Evolutionary conservation across 331 rosid species (phyloP), one percentile per base, ranked within the genome.

Genomic region (Prunus yedoensis): DNA sequence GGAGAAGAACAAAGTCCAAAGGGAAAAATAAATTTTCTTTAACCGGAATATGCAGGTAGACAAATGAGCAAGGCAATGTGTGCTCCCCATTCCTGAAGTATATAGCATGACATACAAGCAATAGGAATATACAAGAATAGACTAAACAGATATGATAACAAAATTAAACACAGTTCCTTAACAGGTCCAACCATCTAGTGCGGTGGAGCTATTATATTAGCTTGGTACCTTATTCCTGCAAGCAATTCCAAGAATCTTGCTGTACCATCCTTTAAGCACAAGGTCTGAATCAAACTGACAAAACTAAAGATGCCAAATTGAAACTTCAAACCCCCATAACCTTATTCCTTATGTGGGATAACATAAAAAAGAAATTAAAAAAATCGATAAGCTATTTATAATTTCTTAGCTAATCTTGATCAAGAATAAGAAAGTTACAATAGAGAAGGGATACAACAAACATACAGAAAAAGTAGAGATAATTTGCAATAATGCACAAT

Each of bases 41-140:
- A 88, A 91, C 97, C 53, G 97, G 97, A 83, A 91, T 80, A 64
- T 89, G 82, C 52, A 89, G 88, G 86, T 90, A 94, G 74, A 94
- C 90, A 79, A 82, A 90, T 28, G 97, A 88, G 83, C 78, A 73
- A 38, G 96, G 97, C 6, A 91, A 81, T 65, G 74, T 68, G 84
- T 88, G 91, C 77, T 87, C 78, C 66, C 94, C 96, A 60, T 88
- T 87, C 84, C 98, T 89, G 72, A 38, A 74, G 58, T 46, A 75
- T 18, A 52, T 50, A 64, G 41, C 21, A 69, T 63, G 18, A 52
- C 21, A 70, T 18, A 20, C 52, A n/a, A 21, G 18, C 10, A 56
- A 17, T 28, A 41, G 74, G 10, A 30, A 69, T 20, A 28, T 56
- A 46, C 18, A 23, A 56, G 12, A 14, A 13, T 25, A 52, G n/a